Base-by-base conservation (phyloP, 768 basidiomycete species). In the Rhodotorula sphaerocarpa region DNA sequence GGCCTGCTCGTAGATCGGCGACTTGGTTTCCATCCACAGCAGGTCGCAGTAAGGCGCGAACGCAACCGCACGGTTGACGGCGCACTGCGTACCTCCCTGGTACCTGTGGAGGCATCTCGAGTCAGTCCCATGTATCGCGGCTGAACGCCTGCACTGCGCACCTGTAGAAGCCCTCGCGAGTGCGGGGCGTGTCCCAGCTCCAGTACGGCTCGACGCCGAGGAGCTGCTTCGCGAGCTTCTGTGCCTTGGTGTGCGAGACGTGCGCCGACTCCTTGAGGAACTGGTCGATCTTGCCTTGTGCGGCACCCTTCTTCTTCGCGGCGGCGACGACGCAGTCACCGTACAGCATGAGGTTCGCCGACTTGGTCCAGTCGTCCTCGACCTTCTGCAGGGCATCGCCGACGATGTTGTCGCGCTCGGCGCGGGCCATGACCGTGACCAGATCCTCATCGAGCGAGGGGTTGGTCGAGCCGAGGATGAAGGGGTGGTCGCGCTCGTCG, bases 21-120 rank as follows among this genome's bases (percentile, higher is more conserved):
- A 86, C 79, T 90, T 90, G 50, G 95, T 99, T 80, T 92, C 90
- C 90, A 92, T 92, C 89, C 90, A 91, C 70, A 92, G 73, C 57
- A 88, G 77, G 75, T 92, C 90, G 54, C 90, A 87, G 75, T 92
- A 91, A 5, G 92, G 93, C 33, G 90, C 90, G 72, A 89, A 96
- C 31, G 90, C 90, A 61, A 91, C 79, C 23, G 87, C 87, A 62
- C 93, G 88, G 76, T 88, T 86, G 72, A 97, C 82, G 15, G 91
- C 91, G 73, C 90, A 92, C 73, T 88, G 84, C 7, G 92, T 97
- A 12, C 93, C 93, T 63, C 93, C 92, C 76, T 92, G 88, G 80
- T 93, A 96, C 36, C 36, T 39, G 36, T 16, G 16, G 16, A 16
- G 16, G 36, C 16, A 16, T 9, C 36, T 16, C 10, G 36, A 39